A percentile compares a stretch with the other conserved stretches of the same genome.
Evolutionary conservation across 345 rosid species (phyloP).

Genomic region (Eucalyptus shirleyi): DNA sequence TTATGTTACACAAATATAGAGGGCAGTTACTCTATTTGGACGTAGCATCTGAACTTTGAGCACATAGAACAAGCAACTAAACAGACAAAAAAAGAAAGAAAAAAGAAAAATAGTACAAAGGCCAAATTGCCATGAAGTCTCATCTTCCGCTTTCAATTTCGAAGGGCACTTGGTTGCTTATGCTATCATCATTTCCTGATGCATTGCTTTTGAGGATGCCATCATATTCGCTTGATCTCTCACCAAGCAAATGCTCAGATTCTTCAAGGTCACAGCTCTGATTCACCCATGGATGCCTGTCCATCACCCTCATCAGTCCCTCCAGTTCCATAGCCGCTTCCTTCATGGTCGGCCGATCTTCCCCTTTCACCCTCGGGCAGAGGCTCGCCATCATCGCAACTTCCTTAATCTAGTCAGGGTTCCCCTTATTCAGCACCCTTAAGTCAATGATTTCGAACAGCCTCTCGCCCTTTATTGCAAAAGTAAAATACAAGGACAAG

Average conservation of each 20-base stretch:
- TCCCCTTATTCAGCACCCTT: background rate
- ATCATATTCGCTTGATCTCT: no score
- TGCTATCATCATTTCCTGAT: no score
- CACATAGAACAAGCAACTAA: background rate
- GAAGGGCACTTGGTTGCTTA: no score
- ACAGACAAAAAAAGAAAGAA: background rate
- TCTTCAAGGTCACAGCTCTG: background rate
- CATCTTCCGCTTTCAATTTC: no score
- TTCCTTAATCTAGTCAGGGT: background rate
- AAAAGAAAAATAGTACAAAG: no score
- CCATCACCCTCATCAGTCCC: background rate
- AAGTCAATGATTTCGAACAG: conserved; percentile 6
- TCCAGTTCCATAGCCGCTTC: conserved; percentile 5
- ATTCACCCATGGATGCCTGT: conserved; percentile 2
- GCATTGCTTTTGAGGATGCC: no score
- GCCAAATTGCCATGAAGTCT: no score
- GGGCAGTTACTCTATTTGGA: background rate
- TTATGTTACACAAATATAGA: background rate
- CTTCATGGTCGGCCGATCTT: conserved; percentile 13
- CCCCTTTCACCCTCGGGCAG: conserved; percentile 13
- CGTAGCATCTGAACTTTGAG: background rate
- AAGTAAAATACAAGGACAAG: conserved; percentile 8
- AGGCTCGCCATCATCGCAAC: conserved; percentile 1
- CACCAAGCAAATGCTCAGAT: background rate
- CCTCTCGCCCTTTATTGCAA: conserved; percentile 10